Base-by-base conservation (phyloP, 352 stramenopile species). In the Phytophthora chlamydospora region DNA sequence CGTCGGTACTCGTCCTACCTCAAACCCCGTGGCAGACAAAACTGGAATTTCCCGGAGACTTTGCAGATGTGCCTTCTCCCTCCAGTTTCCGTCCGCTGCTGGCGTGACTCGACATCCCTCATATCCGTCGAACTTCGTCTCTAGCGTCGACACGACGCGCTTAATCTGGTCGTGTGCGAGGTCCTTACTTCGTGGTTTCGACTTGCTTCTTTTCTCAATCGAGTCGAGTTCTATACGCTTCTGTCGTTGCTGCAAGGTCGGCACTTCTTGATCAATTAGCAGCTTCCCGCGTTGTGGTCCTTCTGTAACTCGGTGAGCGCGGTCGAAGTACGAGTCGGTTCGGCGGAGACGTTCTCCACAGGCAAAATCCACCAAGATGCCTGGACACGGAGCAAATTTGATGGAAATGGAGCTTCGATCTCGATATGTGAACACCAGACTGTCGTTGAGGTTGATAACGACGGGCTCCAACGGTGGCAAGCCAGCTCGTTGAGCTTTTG, bases 101-200 rank as follows among this genome's bases (percentile, higher is more conserved):
- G 81, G 80, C 8, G 80, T 89, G 39, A 93, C 82, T 11, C 73
- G 60, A 17, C 73, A 80, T 8, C 70, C 77, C 58, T 92, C 75
- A 74, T 96, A 96, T 14, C 49, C 57, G 31, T 96, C 85, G 40
- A 96, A 95, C 31, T 73, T 79, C 8, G 45, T 64, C 61, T 96
- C 89, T 6, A 96, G 58, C 4, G 34, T 64, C 14, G 70, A 56
- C 8, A 97, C 85, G 40, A 95, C 76, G 21, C 62, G 41, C 43
- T 89, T 91, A 51, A 93, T 79, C 19, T 74, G 40, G 33, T 75
- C 68, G 35, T 91, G 76, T 1, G 24, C 58, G 16, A 90, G 61
- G 19, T 94, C 83, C 33, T 83, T 78, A 58, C 82, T 90, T 19
- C 77, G 76, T 32, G 88, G 87, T 31, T 90, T 85, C 24, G 89